Evolutionary conservation across 2,329 filamentous ascomycete genomes (phyloP), one percentile per base, ranked within the genome.

Genomic region (Zasmidium angulare): DNA sequence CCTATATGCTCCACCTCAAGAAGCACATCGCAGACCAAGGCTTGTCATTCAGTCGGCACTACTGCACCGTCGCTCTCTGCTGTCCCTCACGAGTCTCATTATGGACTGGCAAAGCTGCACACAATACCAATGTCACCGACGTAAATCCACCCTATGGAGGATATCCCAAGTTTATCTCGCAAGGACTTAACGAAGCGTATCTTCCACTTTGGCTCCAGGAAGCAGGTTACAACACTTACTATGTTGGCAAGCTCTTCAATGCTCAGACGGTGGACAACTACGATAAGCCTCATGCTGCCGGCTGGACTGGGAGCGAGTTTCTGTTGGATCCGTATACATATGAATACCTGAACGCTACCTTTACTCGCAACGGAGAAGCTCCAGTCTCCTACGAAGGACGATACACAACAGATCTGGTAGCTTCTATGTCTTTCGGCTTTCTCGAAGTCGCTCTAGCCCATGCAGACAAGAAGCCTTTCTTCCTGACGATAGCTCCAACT

Each of bases 201-300:
- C 79, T 91, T 0, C 88, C 88, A 0, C 71, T 90, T 0, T 91
- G 88, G 87, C 74, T 91, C n/a, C 86, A 89, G 64, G 72, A 82
- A 2, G 84, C 82, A 0, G 87, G 87, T 0, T 90, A 90, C 69
- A 83, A 84, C 63, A 90, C 88, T 0, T 90, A 89, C 68, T 91
- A 90, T 66, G 84, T 84, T 0, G 89, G 86, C n/a, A 91, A 91
- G 69, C 77, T 90, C 3, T 87, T 88, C 75, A 91, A 91, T 64
- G 78, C 81, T 0, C 86, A 89, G 53, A 83, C 77, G 0, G 77
- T 83, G 1, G 68, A 78, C 0, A 90, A 88, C 59, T 90, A 89
- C 68, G 75, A 87, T 67, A 75, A 78, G 2, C 82, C 86, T 0
- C 79, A 75, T 46, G 79, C 82, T 0, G 79, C 77, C 0, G 87